A percentile compares a stretch with the other conserved stretches of the same genome.
Conservation (phyloP, 768 basidiomycete genomes). For the Lactarius vividus region DNA sequence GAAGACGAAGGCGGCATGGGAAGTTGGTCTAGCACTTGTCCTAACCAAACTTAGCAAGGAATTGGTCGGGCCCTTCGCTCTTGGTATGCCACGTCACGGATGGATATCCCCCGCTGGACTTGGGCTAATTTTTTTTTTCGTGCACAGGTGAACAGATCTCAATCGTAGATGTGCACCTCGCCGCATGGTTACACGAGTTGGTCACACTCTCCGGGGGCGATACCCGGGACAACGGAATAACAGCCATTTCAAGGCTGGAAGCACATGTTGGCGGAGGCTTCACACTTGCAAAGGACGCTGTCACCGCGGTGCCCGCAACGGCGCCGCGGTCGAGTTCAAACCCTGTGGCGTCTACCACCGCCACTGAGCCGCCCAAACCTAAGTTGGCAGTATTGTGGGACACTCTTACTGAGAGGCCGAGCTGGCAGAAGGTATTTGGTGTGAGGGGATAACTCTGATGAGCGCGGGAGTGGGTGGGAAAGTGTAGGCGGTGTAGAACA, state of each 20-base stretch:
- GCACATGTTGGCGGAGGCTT: conserved; percentile 48
- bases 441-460: not conserved
- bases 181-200: conserved; percentile 68
- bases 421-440: conserved; percentile 68
- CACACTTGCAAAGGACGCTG: conserved; percentile 35
- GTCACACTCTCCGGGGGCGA: conserved; percentile 56
- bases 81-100: conserved; percentile 48
- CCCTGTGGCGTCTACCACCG: not conserved
- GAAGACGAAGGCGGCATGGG: conserved; percentile 53
- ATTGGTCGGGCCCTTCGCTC: conserved; percentile 59
- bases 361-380: conserved; percentile 27
- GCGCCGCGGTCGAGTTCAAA: conserved; percentile 30
- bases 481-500: not conserved
- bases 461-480: not conserved
- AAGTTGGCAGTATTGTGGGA: conserved; percentile 71
- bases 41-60: conserved; percentile 51
- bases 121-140: not conserved
- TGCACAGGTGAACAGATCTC: conserved; percentile 77
- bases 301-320: not conserved
- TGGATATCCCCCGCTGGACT: not conserved
- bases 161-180: conserved; percentile 76
- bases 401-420: conserved; percentile 55
- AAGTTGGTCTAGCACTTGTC: conserved; percentile 44
- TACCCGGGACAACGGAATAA: conserved; percentile 48
- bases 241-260: conserved; percentile 51